Evolutionary conservation across 768 basidiomycete species (phyloP).

Genomic region (Calvatia gigantea): DNA sequence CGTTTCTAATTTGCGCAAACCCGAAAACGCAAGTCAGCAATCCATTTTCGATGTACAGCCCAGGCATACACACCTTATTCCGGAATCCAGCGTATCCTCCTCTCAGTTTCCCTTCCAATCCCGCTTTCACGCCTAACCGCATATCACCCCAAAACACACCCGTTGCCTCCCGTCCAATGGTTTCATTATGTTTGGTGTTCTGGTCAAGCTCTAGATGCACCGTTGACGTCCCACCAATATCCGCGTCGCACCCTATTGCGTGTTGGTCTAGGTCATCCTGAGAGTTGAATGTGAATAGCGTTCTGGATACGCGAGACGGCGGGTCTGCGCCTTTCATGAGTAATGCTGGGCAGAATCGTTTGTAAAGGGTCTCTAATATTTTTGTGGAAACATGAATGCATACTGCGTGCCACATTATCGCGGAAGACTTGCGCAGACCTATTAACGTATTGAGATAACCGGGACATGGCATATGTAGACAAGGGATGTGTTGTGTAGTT

Average conservation of each 20-base stretch:
- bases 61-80: slow-evolving; percentile 54
- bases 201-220: slow-evolving; percentile 72
- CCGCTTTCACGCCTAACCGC: slow-evolving; percentile 62
- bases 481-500: slow-evolving; percentile 12
- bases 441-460: slow-evolving; percentile 33
- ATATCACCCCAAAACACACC: slow-evolving; percentile 81
- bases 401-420: slow-evolving; percentile 33
- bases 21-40: background rate
- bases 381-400: background rate
- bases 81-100: slow-evolving; percentile 91
- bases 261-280: slow-evolving; percentile 55
- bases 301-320: slow-evolving; percentile 56
- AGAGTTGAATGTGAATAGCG: slow-evolving; percentile 64
- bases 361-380: background rate
- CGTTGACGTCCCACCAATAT: slow-evolving; percentile 83
- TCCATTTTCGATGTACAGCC: background rate
- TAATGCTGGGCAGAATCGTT: slow-evolving; percentile 46
- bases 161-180: slow-evolving; percentile 47
- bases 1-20: slow-evolving; percentile 44
- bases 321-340: slow-evolving; percentile 75
- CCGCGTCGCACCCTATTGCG: slow-evolving; percentile 80
- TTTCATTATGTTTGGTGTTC: slow-evolving; percentile 39
- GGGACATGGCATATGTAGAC: slow-evolving; percentile 28
- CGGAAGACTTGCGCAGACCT: slow-evolving; percentile 35
- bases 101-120: slow-evolving; percentile 64